These are phyloP conservation scores for Angomonas deanei DNA, from an alignment of 208 protist species.

Conservation along the genomic window DNA sequence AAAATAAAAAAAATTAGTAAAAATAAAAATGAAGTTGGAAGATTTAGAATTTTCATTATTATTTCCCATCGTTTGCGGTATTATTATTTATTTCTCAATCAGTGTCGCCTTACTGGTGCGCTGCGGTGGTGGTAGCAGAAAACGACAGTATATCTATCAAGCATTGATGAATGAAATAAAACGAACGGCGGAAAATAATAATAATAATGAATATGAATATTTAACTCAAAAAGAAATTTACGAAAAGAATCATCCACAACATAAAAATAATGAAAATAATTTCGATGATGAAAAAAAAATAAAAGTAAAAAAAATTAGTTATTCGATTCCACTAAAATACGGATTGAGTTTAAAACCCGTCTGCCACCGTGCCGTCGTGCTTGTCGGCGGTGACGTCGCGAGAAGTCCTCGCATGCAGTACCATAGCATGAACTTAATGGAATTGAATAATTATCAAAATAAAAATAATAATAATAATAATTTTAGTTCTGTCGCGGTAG, in stretches of 20 bases:
- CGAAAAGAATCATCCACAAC: not conserved
- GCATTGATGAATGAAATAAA: not conserved
- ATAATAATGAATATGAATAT: slow-evolving; percentile 1
- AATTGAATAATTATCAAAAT: slow-evolving; percentile 9
- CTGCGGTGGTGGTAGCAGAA: slow-evolving; percentile 37
- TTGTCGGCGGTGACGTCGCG: slow-evolving; percentile 88
- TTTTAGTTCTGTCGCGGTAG: no score
- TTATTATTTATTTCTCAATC: slow-evolving; percentile 69
- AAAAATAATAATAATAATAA: not conserved
- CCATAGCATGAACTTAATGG: slow-evolving; percentile 71
- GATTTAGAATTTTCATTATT: slow-evolving; percentile 25
- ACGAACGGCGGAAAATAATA: not conserved
- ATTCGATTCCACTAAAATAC: not conserved
- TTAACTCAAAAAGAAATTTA: not conserved
- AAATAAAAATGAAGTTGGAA: slow-evolving; percentile 7
- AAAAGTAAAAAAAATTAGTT: slow-evolving; percentile 6
- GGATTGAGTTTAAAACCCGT: slow-evolving; percentile 13
- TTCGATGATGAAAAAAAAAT: not conserved
- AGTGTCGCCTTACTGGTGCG: slow-evolving; percentile 60
- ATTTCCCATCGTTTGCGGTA: slow-evolving; percentile 37
- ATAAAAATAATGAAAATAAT: not conserved
- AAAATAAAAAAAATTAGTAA: not conserved
- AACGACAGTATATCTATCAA: slow-evolving; percentile 12
- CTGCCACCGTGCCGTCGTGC: slow-evolving; percentile 62
- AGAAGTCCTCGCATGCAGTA: slow-evolving; percentile 90